Evolutionary conservation across 192 early-diverging fungal species (phyloP).

Genomic region (Coemansia sp.): DNA sequence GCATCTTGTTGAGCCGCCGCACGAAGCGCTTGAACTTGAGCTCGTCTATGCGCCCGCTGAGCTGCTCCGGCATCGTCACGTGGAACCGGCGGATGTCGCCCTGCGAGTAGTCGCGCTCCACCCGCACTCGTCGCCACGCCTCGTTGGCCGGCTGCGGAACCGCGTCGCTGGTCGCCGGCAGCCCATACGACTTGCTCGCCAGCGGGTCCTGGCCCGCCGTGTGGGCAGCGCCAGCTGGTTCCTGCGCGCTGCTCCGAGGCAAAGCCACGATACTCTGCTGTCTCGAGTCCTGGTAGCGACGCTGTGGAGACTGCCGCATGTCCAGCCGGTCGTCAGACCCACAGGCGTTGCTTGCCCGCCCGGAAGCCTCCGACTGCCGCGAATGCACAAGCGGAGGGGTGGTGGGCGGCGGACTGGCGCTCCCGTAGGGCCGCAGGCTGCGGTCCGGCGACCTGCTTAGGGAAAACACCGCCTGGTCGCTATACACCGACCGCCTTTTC

Average conservation of each 20-base stretch:
- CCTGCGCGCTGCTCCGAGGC: conserved; percentile 1
- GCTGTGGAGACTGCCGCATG: not conserved
- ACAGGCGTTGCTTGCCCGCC: conserved; percentile 3
- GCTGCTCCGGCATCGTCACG: conserved; percentile 39
- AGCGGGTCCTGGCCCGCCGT: conserved; percentile 7
- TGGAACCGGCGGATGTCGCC: conserved; percentile 42
- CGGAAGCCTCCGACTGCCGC: conserved; percentile 11
- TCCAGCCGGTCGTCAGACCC: conserved; percentile 9
- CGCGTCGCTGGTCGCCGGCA: conserved; percentile 17
- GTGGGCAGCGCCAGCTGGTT: not conserved
- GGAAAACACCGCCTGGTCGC: conserved; percentile 33
- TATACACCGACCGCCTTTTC: conserved; percentile 10
- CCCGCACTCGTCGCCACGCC: conserved; percentile 38
- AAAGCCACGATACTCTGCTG: conserved; percentile 36
- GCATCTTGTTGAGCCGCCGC: conserved; percentile 37
- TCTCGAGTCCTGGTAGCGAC: not conserved
- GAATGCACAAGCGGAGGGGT: conserved; percentile 20
- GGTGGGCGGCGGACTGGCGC: conserved; percentile 25
- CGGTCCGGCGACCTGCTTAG: conserved; percentile 20
- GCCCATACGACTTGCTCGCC: conserved; percentile 27
- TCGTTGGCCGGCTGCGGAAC: conserved; percentile 1
- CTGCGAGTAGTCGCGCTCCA: conserved; percentile 55
- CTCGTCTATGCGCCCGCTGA: conserved; percentile 44
- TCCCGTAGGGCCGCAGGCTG: conserved; percentile 18
- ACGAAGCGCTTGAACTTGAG: conserved; percentile 44